Evolutionary conservation across 768 basidiomycete genomes (phyloP), one percentile per base, ranked within the genome.

Genomic region (Hydnomerulius pinastri): DNA sequence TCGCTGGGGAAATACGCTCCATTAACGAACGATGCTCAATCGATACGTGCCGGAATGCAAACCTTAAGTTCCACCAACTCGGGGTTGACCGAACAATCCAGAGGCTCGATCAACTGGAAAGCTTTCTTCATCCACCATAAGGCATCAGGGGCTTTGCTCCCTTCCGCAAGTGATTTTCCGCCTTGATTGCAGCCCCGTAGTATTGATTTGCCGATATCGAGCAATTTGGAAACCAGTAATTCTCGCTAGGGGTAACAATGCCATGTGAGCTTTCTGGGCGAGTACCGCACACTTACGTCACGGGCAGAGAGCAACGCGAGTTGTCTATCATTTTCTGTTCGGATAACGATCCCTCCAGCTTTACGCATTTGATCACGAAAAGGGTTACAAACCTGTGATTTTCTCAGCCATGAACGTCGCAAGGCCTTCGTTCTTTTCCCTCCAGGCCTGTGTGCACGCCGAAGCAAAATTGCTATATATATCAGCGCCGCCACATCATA

Each of bases 341-440:
- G 25, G 54, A 60, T 62, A 58, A 65, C 27, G 53, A 53, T 68
- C 52, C 50, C 47, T 29, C 40, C 51, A 49, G 43, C 18, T 29
- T 41, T 39, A 62, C 48, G 20, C 18, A 52, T 52, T 38, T 25
- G 44, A 52, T 37, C 32, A 44, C 33, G 50, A 27, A 43, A 23
- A 21, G 55, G 47, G 52, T 37, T 54, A n/a, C 62, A 53, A 52
- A 87, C 90, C 87, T 72, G 80, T 83, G 64, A 90, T 85, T 73
- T 89, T 90, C 66, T 86, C 83, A 57, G 87, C 79, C 90, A 91
- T 92, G 67, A 85, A 91, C 43, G 82, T 82, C 39, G 91, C 88
- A 57, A 92, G 78, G 50, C 83, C 82, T 57, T 81, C 77, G 72
- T 93, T 93, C 46, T 82, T 81, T 71, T 90, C 89, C 68, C 83